Base-by-base conservation (phyloP, 306 rosid species). In the Cucurbita pepo region DNA sequence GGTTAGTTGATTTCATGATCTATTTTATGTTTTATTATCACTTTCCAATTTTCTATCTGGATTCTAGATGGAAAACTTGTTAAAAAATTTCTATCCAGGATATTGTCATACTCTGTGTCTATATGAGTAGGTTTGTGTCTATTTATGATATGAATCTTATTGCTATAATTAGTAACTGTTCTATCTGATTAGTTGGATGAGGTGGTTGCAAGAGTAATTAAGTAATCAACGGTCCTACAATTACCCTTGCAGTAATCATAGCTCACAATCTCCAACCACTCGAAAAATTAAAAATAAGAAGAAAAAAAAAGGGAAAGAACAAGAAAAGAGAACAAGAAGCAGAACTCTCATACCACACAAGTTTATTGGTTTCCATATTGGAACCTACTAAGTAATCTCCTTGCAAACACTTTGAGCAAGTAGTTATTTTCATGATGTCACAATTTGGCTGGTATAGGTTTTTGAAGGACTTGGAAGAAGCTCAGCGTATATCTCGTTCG, bases 401-500 rank as follows among this genome's bases (percentile, higher is more conserved):
- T 10, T 10, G 15, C 30, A 21, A 65, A 10, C 38, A 65, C 37
- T 14, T 14, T 13, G 58, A 50, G 5, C 47, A 16, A 51, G 61
- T 51, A 1, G 13, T 15, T 56, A 21, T 57, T 12, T 40, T 55
- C 51, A 34, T 69, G 41, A n/a, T 73, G 40, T 76, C 21, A 47
- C 22, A 56, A 48, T 81, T 60, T 57, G 76, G 21, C 71, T 14
- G 74, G 61, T 77, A 74, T 65, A 91, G 99, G 82, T 91, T 94
- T 86, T 75, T 94, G 75, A 91, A 76, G 88, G 99, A 91, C 84
- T 85, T 94, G 85, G 96, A 94, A 91, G 97, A 94, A 86, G 97
- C 96, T 84, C 95, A 91, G 75, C 89, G 86, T 81, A 80, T 80
- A 66, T 82, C 89, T 81, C 96, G 89, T 55, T 81, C 82, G n/a